Base-by-base conservation (phyloP, 495 filamentous ascomycete species). In the Penicillium herquei region DNA sequence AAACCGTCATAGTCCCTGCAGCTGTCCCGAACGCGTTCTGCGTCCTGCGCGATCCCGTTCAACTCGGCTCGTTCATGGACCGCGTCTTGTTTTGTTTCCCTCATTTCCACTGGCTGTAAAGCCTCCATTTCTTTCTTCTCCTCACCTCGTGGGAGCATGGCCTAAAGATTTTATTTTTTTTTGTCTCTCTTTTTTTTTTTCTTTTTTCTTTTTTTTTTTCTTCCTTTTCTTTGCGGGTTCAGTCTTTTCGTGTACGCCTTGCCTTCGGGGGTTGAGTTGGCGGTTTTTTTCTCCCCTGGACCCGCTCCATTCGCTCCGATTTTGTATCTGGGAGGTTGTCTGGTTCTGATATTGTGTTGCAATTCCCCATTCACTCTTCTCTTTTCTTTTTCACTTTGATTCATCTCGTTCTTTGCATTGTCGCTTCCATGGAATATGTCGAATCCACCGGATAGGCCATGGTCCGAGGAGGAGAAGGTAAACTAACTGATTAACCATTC, bases 391-490 rank as follows among this genome's bases (percentile, higher is more conserved):
- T 58, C 12, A 18, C 16, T 9, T n/a, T 33, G 1, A 18, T 26
- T 18, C 31, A 35, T 39, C 8, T 26, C 34, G 7, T 7, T 50
- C 48, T 9, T 9, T 9, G 6, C n/a, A 4, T 44, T 26, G 21
- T 18, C 52, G 68, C 63, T 70, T 71, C 67, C 67, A 76, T 76
- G 73, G 73, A 71, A 74, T 63, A 78, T 78, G 75, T 77, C 75
- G 67, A 72, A 69, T 70, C 64, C 51, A 72, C 63, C 72, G 51
- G 79, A 80, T 63, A 73, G 69, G 61, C 78, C 79, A 65, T 85
- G 80, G 74, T 70, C 74, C 51, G 80, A 85, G 70, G 75, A 78
- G 71, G 83, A 86, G 72, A 80, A 81, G 77, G 83, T 86, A 77
- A 47, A 77, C 49, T 54, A 16, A 32, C n/a, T 14, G 11, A 10